phyloP scores from a whole-genome alignment of 768 basidiomycete genomes.

The Crucibulum laeve region DNA sequence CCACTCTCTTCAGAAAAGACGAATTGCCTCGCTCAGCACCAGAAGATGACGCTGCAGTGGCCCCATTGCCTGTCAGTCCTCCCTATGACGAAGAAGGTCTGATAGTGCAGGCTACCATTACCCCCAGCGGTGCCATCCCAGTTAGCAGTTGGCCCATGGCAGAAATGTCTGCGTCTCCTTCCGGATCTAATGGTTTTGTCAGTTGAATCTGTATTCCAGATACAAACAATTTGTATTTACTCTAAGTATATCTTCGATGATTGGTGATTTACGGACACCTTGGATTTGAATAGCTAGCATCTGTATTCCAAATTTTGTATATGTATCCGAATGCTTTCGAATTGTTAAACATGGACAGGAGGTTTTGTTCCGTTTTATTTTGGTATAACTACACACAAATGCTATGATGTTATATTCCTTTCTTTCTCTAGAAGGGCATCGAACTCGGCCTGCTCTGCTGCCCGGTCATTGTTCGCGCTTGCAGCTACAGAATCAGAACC shows the following conservation, averaged over 20 bases:
- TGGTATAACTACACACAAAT: conserved; percentile 6
- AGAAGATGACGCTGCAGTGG: conserved; percentile 23
- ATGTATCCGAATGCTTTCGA: no score
- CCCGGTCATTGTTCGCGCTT: conserved; percentile 22
- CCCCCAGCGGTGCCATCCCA: not conserved
- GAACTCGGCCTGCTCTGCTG: conserved; percentile 49
- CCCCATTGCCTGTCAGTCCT: conserved; percentile 35
- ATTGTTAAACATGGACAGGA: no score
- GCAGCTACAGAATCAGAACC: conserved; percentile 5
- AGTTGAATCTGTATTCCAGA: no score
- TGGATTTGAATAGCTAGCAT: no score
- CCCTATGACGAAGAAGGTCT: conserved; percentile 17
- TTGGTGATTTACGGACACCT: no score
- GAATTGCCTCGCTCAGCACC: conserved; percentile 23
- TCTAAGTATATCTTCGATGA: no score
- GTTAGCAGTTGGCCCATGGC: conserved; percentile 4
- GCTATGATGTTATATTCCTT: conserved; percentile 30
- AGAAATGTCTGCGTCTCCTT: conserved; percentile 7
- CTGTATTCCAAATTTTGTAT: no score
- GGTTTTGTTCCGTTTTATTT: conserved; percentile 6
- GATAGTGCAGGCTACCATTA: conserved; percentile 2
- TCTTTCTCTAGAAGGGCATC: conserved; percentile 59
- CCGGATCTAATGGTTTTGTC: no score
- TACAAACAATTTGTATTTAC: no score
- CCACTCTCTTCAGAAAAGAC: conserved; percentile 53